Evolutionary conservation across 2,329 filamentous ascomycete species (phyloP).

Genomic region (Colletotrichum zoysiae): DNA sequence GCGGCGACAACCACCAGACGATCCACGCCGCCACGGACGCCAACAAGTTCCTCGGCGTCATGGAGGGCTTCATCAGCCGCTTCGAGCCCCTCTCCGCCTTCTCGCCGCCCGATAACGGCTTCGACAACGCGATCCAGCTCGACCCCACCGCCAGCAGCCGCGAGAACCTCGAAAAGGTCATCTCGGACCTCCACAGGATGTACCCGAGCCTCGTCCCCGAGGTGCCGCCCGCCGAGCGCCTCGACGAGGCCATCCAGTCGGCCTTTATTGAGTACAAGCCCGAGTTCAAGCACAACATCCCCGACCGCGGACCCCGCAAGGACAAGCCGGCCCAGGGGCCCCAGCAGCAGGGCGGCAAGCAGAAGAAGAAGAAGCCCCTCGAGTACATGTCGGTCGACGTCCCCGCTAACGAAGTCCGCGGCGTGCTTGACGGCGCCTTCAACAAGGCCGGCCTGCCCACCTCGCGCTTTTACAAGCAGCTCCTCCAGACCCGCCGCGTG

Average conservation of each 20-base stretch:
- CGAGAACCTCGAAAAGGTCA: slow-evolving; percentile 84
- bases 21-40: slow-evolving; percentile 85
- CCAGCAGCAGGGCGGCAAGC: slow-evolving; percentile 45
- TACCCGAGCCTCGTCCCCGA: slow-evolving; percentile 82
- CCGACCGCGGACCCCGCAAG: slow-evolving; percentile 64
- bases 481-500: slow-evolving; percentile 79
- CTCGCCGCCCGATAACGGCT: slow-evolving; percentile 79
- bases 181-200: slow-evolving; percentile 77
- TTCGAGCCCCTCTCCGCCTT: slow-evolving; percentile 83
- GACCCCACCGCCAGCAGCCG: slow-evolving; percentile 83
- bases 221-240: slow-evolving; percentile 77
- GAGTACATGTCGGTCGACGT: slow-evolving; percentile 70
- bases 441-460: slow-evolving; percentile 55
- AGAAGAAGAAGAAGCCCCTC: slow-evolving; percentile 61
- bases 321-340: slow-evolving; percentile 42
- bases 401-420: slow-evolving; percentile 55
- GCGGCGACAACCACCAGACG: slow-evolving; percentile 97
- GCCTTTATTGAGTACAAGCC: slow-evolving; percentile 84
- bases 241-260: slow-evolving; percentile 82
- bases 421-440: slow-evolving; percentile 79
- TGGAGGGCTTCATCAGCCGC: slow-evolving; percentile 91
- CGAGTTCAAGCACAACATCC: slow-evolving; percentile 80
- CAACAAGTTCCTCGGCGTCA: slow-evolving; percentile 85
- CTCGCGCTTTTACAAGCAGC: slow-evolving; percentile 79
- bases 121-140: slow-evolving; percentile 87